Evolutionary conservation across 2,329 filamentous ascomycete species (phyloP).

Genomic region (Metarhizium album): DNA sequence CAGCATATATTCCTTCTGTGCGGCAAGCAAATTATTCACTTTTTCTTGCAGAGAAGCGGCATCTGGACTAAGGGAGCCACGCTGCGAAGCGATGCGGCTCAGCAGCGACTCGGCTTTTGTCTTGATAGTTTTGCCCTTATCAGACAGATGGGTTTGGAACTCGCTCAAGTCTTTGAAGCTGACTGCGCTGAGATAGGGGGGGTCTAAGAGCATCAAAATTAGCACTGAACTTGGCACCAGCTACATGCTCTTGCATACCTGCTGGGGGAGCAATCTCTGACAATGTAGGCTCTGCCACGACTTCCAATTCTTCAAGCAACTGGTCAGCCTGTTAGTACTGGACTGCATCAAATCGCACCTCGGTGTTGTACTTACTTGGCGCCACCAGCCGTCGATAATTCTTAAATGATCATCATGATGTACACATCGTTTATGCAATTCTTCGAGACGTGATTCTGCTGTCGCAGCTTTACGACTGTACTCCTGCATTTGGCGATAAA

Average conservation of each 20-base stretch:
- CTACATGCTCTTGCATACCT: constrained; percentile 13
- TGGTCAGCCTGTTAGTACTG: constrained; percentile 18
- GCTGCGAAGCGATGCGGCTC: constrained; percentile 36
- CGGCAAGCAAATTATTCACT: constrained; percentile 63
- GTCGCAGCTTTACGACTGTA: constrained; percentile 85
- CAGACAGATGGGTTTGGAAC: constrained; percentile 75
- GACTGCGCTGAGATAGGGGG: constrained; percentile 46
- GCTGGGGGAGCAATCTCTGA: constrained; percentile 10
- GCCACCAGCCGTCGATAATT: constrained; percentile 86
- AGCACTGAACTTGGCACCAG: constrained; percentile 7
- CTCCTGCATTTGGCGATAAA: constrained; percentile 94
- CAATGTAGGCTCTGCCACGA: constrained; percentile 42
- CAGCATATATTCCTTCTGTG: constrained; percentile 70
- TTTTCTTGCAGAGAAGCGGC: constrained; percentile 62
- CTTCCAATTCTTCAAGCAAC: constrained; percentile 53
- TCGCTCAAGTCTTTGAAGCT: constrained; percentile 52
- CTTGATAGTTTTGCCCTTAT: constrained; percentile 67
- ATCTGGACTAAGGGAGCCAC: constrained; percentile 52
- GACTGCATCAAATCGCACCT: background rate
- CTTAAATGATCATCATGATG: constrained; percentile 91
- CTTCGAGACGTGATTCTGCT: constrained; percentile 69
- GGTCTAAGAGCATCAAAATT: constrained; percentile 28
- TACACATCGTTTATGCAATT: constrained; percentile 64
- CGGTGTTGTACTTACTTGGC: constrained; percentile 54
- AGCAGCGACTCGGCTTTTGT: constrained; percentile 63